Conservation (phyloP, 305 asterid species). For the Rubia tinctorum region DNA sequence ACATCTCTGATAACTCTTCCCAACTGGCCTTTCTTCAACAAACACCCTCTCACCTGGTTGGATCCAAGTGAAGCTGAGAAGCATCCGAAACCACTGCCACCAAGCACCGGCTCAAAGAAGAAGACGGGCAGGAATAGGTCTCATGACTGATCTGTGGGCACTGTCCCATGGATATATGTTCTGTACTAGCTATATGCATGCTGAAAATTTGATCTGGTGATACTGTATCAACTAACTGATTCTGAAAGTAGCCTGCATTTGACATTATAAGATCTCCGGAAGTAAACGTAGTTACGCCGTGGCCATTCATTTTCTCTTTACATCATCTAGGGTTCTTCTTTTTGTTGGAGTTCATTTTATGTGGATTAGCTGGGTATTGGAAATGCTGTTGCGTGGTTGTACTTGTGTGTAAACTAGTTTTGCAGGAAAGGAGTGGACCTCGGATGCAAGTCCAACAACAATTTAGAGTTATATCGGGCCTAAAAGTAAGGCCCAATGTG, state of each 20-base stretch:
- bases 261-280: not conserved
- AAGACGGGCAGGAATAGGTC: slow-evolving; percentile 52
- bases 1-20: slow-evolving; percentile 75
- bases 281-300: not conserved
- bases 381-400: no score
- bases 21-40: slow-evolving; percentile 82
- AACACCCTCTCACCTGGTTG: slow-evolving; percentile 78
- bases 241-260: not conserved
- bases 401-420: no score
- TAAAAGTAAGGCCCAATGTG: no score
- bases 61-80: slow-evolving; percentile 76
- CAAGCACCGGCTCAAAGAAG: slow-evolving; percentile 47
- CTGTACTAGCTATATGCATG: slow-evolving; percentile 12
- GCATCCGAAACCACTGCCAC: slow-evolving; percentile 72
- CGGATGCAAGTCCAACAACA: no score
- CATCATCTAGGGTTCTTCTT: not conserved
- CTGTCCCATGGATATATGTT: slow-evolving; percentile 8
- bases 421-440: no score
- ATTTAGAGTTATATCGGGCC: no score
- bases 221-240: not conserved
- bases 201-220: not conserved
- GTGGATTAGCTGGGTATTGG: not conserved
- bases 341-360: no score
- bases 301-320: not conserved
- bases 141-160: slow-evolving; percentile 11